Percentiles rank a stretch among this genome's conserved stretches.
Evolutionary conservation across 2,329 filamentous ascomycete genomes (phyloP).

Genomic region (Lachnellula arida): DNA sequence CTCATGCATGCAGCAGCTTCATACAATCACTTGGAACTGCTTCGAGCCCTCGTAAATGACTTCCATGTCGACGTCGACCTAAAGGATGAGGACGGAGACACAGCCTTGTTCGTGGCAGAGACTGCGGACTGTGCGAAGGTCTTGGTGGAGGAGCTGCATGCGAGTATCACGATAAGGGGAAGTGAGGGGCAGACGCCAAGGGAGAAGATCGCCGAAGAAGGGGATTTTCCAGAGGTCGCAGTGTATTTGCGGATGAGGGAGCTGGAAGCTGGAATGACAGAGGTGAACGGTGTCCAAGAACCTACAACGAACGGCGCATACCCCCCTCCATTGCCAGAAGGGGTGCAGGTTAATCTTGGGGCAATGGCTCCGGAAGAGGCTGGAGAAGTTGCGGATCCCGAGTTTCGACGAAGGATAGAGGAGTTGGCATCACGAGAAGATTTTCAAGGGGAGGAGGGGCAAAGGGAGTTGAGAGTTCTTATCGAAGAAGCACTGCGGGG

Average conservation of each 20-base stretch:
- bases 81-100: slow-evolving; percentile 87
- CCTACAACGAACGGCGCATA: slow-evolving; percentile 16
- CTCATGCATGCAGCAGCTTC: slow-evolving; percentile 89
- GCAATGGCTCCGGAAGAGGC: slow-evolving; percentile 63
- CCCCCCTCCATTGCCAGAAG: slow-evolving; percentile 65
- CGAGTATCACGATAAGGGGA: slow-evolving; percentile 62
- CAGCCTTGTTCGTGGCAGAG: slow-evolving; percentile 90
- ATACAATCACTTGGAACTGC: slow-evolving; percentile 80
- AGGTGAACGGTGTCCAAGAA: slow-evolving; percentile 26
- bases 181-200: slow-evolving; percentile 73
- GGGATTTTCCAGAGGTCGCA: slow-evolving; percentile 69
- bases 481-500: slow-evolving; percentile 75
- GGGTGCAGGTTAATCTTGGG: slow-evolving; percentile 72
- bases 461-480: slow-evolving; percentile 71
- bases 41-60: slow-evolving; percentile 69
- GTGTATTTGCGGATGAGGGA: slow-evolving; percentile 56
- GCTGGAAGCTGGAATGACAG: slow-evolving; percentile 29
- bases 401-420: slow-evolving; percentile 81
- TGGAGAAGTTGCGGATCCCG: slow-evolving; percentile 68
- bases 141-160: slow-evolving; percentile 76
- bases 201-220: slow-evolving; percentile 75
- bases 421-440: slow-evolving; percentile 80
- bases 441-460: slow-evolving; percentile 75
- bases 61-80: slow-evolving; percentile 77
- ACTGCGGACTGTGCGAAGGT: slow-evolving; percentile 70